Evolutionary conservation across 2,329 filamentous ascomycete species (phyloP).

Genomic region (Paraphoma chrysanthemicola): DNA sequence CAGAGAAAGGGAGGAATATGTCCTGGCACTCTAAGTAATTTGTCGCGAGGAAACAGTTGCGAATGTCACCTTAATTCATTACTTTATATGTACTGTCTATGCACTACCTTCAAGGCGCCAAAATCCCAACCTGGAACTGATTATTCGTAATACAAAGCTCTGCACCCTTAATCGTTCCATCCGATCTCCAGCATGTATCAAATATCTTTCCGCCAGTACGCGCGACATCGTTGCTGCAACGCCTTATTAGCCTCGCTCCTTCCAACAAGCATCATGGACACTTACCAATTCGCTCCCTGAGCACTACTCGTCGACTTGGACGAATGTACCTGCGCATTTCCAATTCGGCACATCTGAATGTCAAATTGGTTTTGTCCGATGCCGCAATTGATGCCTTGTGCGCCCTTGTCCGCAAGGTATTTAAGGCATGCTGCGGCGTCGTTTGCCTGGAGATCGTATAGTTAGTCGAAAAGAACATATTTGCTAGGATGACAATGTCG

Average conservation of each 20-base stretch:
- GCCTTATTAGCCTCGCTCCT: not conserved
- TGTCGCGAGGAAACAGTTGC: no score
- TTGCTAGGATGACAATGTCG: not conserved
- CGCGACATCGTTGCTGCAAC: conserved; percentile 2
- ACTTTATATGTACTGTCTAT: no score
- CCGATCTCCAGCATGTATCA: conserved; percentile 4
- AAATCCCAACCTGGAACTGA: not conserved
- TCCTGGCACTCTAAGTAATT: no score
- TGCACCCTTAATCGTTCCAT: not conserved
- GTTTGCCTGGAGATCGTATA: not conserved
- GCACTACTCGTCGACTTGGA: not conserved
- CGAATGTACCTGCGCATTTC: conserved; percentile 3
- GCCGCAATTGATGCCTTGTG: not conserved
- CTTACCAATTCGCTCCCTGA: conserved; percentile 1
- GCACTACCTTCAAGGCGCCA: not conserved
- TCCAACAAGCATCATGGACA: not conserved
- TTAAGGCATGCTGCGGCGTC: conserved; percentile 2
- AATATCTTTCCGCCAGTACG: conserved; percentile 4
- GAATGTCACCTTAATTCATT: no score
- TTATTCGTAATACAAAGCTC: not conserved
- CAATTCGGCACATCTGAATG: conserved; percentile 2
- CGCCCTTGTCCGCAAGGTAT: conserved; percentile 3
- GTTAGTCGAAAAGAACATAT: not conserved
- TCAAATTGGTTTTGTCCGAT: not conserved
- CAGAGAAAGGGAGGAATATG: no score